phyloP scores from a whole-genome alignment of 2,329 filamentous ascomycete genomes.

The Pseudogymnoascus sp. region DNA sequence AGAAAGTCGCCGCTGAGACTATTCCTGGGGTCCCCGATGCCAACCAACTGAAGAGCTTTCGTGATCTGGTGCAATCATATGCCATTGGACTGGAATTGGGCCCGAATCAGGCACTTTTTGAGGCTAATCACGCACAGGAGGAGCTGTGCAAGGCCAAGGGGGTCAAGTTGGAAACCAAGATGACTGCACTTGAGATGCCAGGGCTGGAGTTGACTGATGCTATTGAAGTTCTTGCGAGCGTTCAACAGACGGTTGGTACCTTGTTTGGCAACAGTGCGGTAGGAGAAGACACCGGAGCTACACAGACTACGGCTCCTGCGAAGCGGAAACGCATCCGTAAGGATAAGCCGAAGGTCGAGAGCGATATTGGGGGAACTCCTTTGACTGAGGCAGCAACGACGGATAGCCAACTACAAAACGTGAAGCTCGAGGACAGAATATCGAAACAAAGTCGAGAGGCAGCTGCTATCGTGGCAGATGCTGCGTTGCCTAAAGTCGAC shows the following conservation, averaged over 20 bases:
- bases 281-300: background rate
- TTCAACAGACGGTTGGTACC: constrained; percentile 1
- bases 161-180: background rate
- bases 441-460: background rate
- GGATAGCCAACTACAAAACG: background rate
- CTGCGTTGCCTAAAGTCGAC: background rate
- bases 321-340: constrained; percentile 1
- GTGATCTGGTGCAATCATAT: background rate
- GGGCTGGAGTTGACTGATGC: background rate
- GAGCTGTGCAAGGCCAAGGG: background rate
- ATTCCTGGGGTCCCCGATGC: background rate
- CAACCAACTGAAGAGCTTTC: background rate
- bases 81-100: background rate
- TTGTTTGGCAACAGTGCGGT: background rate
- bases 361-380: background rate
- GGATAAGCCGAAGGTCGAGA: background rate
- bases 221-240: background rate
- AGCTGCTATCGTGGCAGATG: background rate
- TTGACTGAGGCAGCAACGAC: background rate
- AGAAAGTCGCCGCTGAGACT: background rate
- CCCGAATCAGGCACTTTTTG: background rate
- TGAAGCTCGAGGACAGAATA: background rate
- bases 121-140: background rate
- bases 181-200: background rate
- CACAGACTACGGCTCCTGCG: background rate